phyloP scores from a whole-genome alignment of 139 green algal species.

The Helicosporidium sp. region DNA sequence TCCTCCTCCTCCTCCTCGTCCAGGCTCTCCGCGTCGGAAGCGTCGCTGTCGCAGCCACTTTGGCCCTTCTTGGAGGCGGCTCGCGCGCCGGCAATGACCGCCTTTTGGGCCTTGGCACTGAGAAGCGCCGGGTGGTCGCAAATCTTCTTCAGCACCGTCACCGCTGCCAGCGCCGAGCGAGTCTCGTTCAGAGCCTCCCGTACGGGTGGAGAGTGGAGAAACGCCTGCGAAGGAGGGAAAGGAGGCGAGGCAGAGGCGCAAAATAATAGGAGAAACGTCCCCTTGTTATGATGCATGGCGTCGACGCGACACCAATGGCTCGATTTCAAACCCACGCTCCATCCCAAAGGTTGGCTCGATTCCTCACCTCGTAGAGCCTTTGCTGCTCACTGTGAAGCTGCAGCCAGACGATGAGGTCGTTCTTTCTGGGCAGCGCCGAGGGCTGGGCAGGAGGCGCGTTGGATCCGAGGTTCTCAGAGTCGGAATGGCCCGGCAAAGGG shows the following conservation, averaged over 20 bases:
- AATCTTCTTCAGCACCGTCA: constrained; percentile 60
- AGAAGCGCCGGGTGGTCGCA: constrained; percentile 84
- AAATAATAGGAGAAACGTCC: too few relatives aligned
- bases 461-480: too few relatives aligned
- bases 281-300: too few relatives aligned
- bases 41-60: background rate
- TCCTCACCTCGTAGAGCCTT: constrained; percentile 39
- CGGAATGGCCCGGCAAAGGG: too few relatives aligned
- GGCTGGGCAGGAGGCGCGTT: too few relatives aligned
- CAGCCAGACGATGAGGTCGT: constrained; percentile 90
- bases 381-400: constrained; percentile 43
- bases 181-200: constrained; percentile 57
- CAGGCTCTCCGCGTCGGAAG: too few relatives aligned
- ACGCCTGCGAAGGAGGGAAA: constrained; percentile 23
- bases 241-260: too few relatives aligned
- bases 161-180: constrained; percentile 45
- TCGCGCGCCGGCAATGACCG: constrained; percentile 13
- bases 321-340: too few relatives aligned
- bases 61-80: background rate
- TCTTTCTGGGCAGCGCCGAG: constrained; percentile 34
- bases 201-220: constrained; percentile 49
- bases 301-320: too few relatives aligned
- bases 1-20: constrained; percentile 18
- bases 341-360: too few relatives aligned
- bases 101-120: constrained; percentile 15